phyloP scores from a whole-genome alignment of 768 basidiomycete species.

The Imleria badia region DNA sequence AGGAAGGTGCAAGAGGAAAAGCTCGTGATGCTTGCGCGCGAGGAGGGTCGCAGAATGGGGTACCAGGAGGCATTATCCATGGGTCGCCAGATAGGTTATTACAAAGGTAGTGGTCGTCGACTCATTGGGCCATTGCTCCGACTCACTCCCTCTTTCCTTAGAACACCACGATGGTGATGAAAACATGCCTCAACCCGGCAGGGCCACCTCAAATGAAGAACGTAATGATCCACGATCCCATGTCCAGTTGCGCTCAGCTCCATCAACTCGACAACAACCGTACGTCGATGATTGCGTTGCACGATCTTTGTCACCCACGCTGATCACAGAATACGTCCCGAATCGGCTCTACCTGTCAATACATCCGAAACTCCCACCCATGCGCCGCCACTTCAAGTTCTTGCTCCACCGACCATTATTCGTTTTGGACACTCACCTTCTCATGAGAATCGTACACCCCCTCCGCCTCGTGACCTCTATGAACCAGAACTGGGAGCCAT shows the following conservation, averaged over 20 bases:
- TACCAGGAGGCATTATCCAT: conserved; percentile 41
- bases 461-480: no score
- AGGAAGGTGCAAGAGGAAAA: conserved; percentile 44
- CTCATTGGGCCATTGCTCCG: conserved; percentile 8
- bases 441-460: no score
- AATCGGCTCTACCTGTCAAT: conserved; percentile 29
- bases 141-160: conserved; percentile 9
- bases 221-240: conserved; percentile 17
- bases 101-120: conserved; percentile 26
- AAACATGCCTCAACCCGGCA: conserved; percentile 5
- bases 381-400: no score
- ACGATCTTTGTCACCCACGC: conserved; percentile 10
- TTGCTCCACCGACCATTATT: no score
- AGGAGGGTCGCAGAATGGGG: conserved; percentile 43
- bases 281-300: conserved; percentile 19
- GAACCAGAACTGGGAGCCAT: no score
- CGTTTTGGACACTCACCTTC: no score
- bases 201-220: conserved; percentile 21
- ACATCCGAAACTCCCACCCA: conserved; percentile 18
- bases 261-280: no score
- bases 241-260: conserved; percentile 14
- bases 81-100: conserved; percentile 30
- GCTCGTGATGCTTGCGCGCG: conserved; percentile 39
- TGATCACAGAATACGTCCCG: conserved; percentile 24
- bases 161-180: conserved; percentile 20